These are phyloP conservation scores for Diaporthe longicolla DNA, from an alignment of 2,329 filamentous ascomycete genomes.

Conservation along the genomic window DNA sequence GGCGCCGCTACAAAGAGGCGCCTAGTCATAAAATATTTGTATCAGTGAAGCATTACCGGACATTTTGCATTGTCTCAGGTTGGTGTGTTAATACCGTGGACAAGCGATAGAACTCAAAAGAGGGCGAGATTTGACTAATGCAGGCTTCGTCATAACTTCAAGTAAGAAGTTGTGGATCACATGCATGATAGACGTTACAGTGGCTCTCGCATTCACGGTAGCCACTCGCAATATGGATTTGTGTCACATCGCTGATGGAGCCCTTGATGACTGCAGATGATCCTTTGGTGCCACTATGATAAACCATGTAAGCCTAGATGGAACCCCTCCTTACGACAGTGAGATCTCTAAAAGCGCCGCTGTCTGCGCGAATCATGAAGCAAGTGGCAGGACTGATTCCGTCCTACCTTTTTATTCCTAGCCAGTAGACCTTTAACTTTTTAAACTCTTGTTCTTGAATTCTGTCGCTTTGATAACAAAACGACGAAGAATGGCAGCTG, in stretches of 20 bases:
- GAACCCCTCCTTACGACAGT: slow-evolving; percentile 5
- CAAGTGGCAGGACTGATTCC: no score
- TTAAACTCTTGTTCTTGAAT: neutral
- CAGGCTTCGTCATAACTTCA: neutral
- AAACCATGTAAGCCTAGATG: neutral
- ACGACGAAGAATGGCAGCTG: neutral
- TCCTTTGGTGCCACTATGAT: neutral
- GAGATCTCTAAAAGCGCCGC: neutral
- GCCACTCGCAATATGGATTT: neutral
- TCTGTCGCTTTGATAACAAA: no score
- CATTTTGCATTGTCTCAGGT: no score
- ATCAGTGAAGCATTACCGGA: no score
- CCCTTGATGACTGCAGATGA: neutral
- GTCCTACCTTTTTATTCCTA: no score
- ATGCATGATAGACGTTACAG: neutral
- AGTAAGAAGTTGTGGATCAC: neutral
- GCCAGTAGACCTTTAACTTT: no score
- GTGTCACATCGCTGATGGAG: neutral
- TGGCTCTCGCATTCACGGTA: neutral
- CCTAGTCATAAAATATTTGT: no score
- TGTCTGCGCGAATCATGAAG: neutral
- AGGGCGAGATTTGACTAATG: neutral
- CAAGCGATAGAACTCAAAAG: no score
- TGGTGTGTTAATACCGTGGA: no score
- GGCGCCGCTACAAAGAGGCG: no score